A percentile compares a stretch with the other conserved stretches of the same genome.
These are phyloP conservation scores for Pleurotus pulmonarius DNA, from an alignment of 768 basidiomycete species.

Conservation along the genomic window DNA sequence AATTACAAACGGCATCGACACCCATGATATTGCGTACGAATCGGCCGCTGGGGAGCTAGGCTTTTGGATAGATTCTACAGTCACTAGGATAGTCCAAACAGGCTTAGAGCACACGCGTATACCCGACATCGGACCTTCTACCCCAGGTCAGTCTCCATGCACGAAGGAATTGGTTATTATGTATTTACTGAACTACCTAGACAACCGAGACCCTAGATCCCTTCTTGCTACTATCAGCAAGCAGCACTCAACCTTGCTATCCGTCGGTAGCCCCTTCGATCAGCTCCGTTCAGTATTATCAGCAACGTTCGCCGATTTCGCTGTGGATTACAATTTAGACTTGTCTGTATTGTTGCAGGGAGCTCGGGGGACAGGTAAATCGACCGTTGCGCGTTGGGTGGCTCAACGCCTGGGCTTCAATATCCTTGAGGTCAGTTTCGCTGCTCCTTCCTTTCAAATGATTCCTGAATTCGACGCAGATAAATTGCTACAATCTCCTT, in stretches of 20 bases:
- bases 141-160: conserved; percentile 38
- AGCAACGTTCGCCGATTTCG: conserved; percentile 54
- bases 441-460: not conserved
- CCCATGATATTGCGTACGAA: conserved; percentile 48
- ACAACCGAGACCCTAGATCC: conserved; percentile 17
- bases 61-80: conserved; percentile 73
- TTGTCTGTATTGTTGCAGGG: conserved; percentile 79
- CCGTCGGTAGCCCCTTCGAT: conserved; percentile 31
- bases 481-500: conserved; percentile 81
- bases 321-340: conserved; percentile 58
- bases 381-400: conserved; percentile 52
- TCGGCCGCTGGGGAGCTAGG: conserved; percentile 70
- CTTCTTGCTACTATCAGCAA: conserved; percentile 19
- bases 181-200: conserved; percentile 8
- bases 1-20: conserved; percentile 26
- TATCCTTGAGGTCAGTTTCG: conserved; percentile 59
- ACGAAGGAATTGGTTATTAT: not conserved
- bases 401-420: conserved; percentile 71
- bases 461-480: conserved; percentile 35
- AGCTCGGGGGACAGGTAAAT: conserved; percentile 78
- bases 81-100: conserved; percentile 75
- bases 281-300: conserved; percentile 56
- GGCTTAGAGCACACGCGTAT: conserved; percentile 70
- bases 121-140: conserved; percentile 47
- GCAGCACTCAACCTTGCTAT: conserved; percentile 22